Base-by-base conservation (phyloP, 768 basidiomycete genomes). In the Serendipita sp. region DNA sequence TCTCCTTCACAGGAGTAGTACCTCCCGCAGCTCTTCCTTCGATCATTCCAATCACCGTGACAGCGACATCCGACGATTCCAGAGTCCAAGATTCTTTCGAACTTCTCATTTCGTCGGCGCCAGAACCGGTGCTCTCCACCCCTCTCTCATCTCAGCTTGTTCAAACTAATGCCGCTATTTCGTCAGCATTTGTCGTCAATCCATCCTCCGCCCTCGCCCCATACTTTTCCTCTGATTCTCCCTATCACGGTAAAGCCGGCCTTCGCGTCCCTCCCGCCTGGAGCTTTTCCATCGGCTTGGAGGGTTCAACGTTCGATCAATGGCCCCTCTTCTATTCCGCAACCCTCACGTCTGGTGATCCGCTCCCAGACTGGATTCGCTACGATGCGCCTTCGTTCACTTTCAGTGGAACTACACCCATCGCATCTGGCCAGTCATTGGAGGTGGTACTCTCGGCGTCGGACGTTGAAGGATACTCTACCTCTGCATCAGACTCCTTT, bases 231-330 rank as follows among this genome's bases (percentile, higher is more conserved):
- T 67, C 7, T n/a, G 62, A 3, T 10, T 68, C 32, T 63, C 32
- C 35, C n/a, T 68, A 85, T 85, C 64, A 76, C 79, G 58, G 70
- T 44, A 72, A 71, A 64, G 74, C 74, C 2, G 73, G 75, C 23
- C 71, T 96, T 64, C 78, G 91, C 62, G 81, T 95, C 8, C 91
- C 91, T 0, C 82, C 82, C 4, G 73, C 76, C 51, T 95, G 92
- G 91, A 89, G 89, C 0, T 97, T 95, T 75, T 91, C 89, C 70
- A 80, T 97, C 65, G 94, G 93, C 13, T 83, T 96, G 69, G 75
- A 84, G 62, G 77, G 81, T 66, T 76, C 80, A 41, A 92, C 88
- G 1, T 86, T 84, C 72, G 66, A 71, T 1, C 75, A 80, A 35
- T 68, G 71, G 2, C 64, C 65, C 16, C 69, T 89, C 44, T 86